A percentile compares a stretch with the other conserved stretches of the same genome.
phyloP scores from a whole-genome alignment of 768 basidiomycete species.

The Podaxis sp. region DNA sequence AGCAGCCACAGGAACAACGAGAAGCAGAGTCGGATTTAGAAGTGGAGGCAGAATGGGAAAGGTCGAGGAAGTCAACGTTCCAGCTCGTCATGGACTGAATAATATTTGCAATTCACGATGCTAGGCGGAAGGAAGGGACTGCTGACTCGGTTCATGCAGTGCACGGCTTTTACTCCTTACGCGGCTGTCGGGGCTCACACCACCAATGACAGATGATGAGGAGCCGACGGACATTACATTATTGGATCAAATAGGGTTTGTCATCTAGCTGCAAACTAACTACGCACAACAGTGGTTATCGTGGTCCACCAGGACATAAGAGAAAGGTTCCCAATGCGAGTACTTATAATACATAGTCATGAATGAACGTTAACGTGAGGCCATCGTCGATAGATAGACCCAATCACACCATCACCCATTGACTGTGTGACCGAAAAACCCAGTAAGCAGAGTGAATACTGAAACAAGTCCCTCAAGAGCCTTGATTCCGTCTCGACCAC shows the following conservation, averaged over 20 bases:
- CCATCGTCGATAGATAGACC: no score
- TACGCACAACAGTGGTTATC: neutral
- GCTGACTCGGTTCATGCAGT: neutral
- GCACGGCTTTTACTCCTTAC: neutral
- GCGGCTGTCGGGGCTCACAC: neutral
- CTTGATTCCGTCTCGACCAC: conserved; percentile 67
- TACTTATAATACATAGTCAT: neutral
- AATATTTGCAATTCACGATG: neutral
- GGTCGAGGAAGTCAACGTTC: conserved; percentile 42
- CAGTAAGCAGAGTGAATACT: neutral
- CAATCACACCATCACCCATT: no score
- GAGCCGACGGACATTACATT: neutral
- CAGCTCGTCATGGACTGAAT: conserved; percentile 30
- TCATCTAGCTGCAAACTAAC: neutral
- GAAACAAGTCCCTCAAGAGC: conserved; percentile 38
- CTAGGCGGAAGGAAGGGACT: neutral
- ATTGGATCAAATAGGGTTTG: neutral
- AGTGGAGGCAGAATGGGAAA: neutral
- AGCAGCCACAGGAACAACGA: neutral
- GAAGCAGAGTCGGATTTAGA: neutral
- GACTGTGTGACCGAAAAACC: neutral
- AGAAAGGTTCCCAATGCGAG: neutral
- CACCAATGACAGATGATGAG: neutral
- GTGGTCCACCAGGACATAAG: neutral
- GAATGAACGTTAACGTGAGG: neutral